Base-by-base conservation (phyloP, 768 basidiomycete species). In the Agrocybe praecox region DNA sequence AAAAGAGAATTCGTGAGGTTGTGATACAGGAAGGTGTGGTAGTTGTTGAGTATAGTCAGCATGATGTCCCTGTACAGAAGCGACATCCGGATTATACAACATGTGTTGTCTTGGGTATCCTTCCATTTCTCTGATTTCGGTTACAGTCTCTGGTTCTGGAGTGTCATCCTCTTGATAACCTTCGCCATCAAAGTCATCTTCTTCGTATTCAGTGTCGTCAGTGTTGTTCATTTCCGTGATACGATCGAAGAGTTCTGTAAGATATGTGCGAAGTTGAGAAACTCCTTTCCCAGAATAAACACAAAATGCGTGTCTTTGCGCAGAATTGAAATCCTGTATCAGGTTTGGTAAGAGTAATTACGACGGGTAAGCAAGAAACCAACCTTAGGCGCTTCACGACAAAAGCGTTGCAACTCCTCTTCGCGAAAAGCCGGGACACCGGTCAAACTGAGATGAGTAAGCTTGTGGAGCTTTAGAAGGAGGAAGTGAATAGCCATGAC, bases 201-300 rank as follows among this genome's bases (percentile, higher is more conserved):
- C 85, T 49, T 87, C 83, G 58, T 87, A 86, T 61, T 89, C 86
- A 1, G 83, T 86, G 62, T 85, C 85, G 64, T 86, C 88, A 45
- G 81, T 88, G 23, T 81, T 84, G 61, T 83, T 86, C 77, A 82
- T 78, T 64, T 90, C 90, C 2, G 84, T 88, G 64, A 92, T 87
- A 58, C 84, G 84, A 62, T 87, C 87, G 68, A 88, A 91, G 14
- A 90, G 70, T 56, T 89, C 88, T 6, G 83, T 88, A 46, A 99
- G 76, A 70, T 87, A 95, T 17, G 84, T 76, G 29, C 96, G 83
- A 18, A 99, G 80, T 47, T 94, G 87, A 11, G 82, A 75, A 1
- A 99, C 92, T 7, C 96, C 96, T 62, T 88, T 87, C 19, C 94
- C 93, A 11, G 96, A 98, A 76, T 92, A 99, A 15, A 99, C 97